These are phyloP conservation scores for Xylaria sp. DNA, from an alignment of 2,329 filamentous ascomycete genomes.

Conservation along the genomic window DNA sequence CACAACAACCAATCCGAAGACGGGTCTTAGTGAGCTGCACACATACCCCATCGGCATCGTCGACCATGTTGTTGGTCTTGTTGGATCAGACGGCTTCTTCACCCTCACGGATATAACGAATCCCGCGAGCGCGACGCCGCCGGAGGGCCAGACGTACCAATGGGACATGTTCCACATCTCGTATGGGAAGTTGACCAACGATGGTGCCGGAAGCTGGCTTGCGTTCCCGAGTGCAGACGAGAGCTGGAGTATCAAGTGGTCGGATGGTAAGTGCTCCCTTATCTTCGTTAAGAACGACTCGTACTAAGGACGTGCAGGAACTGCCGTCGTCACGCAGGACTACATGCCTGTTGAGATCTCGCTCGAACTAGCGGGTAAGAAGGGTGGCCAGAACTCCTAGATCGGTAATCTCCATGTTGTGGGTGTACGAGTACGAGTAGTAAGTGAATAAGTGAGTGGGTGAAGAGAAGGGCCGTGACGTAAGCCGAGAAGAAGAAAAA, in stretches of 20 bases:
- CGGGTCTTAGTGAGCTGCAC: conserved; percentile 34
- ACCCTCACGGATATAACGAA: conserved; percentile 33
- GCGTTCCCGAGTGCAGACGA: conserved; percentile 29
- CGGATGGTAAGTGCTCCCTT: conserved; percentile 31
- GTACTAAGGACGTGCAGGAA: conserved; percentile 16
- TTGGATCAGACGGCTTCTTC: conserved; percentile 33
- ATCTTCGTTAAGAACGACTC: background rate
- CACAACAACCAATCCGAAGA: conserved; percentile 25
- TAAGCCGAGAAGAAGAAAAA: conserved; percentile 11
- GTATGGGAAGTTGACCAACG: conserved; percentile 24
- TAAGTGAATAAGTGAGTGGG: background rate
- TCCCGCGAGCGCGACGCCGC: conserved; percentile 26
- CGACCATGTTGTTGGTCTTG: conserved; percentile 35
- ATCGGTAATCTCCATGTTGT: conserved; percentile 11
- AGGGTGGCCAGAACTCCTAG: conserved; percentile 19
- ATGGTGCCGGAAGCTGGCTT: conserved; percentile 31
- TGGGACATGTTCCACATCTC: conserved; percentile 34
- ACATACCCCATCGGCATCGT: conserved; percentile 34
- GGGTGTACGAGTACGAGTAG: background rate
- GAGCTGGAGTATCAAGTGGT: conserved; percentile 35
- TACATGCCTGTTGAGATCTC: conserved; percentile 34
- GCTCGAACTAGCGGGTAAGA: conserved; percentile 29
- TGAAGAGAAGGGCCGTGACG: conserved; percentile 1
- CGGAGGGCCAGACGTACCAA: conserved; percentile 27
- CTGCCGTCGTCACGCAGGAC: conserved; percentile 27